Evolutionary conservation across 768 basidiomycete species (phyloP), one percentile per base, ranked within the genome.

Genomic region (Psilocybe tampanensis): DNA sequence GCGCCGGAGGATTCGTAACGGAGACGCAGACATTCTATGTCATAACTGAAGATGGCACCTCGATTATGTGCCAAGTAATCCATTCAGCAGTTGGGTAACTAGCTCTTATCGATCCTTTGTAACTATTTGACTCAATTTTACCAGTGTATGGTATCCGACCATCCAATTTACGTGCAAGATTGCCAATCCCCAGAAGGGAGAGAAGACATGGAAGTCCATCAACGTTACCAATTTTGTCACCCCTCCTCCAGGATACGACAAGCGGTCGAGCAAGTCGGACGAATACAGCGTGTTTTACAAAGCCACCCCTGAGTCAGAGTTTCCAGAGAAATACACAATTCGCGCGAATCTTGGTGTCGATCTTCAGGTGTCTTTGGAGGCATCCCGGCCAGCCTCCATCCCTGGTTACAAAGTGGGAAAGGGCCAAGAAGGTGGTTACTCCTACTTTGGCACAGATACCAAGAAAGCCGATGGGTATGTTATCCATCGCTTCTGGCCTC

Each of bases 141-240:
- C 55, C 66, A 96, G 95, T 21, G 70, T 98, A 58, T 95, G 95
- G 86, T 95, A 91, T 68, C 95, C 97, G 3, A 92, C 89, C 26
- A 88, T 96, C 65, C 96, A 99, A 72, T 93, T 98, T 72, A 91
- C 87, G 3, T 95, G 88, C 86, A 96, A 95, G 74, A 74, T 90
- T 49, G 88, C 84, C 76, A 84, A 97, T 66, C 88, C 94, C 5
- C 80, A 82, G 60, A 92, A 88, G 18, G 84, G 86, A 54, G 81
- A 90, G 65, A 81, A 74, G 44, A 77, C 76, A 56, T 99, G 95
- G 95, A 92, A 90, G 71, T 94, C 92, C 23, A 68, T 94, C 70
- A 94, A 94, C 56, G 90, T 92, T 36, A 77, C 80, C 66, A 90
- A 92, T 71, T 95, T 94, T 66, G 79, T 81, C 52, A 84, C 86